phyloP scores from a whole-genome alignment of 352 stramenopile genomes.

The Pythium utonaiense region DNA sequence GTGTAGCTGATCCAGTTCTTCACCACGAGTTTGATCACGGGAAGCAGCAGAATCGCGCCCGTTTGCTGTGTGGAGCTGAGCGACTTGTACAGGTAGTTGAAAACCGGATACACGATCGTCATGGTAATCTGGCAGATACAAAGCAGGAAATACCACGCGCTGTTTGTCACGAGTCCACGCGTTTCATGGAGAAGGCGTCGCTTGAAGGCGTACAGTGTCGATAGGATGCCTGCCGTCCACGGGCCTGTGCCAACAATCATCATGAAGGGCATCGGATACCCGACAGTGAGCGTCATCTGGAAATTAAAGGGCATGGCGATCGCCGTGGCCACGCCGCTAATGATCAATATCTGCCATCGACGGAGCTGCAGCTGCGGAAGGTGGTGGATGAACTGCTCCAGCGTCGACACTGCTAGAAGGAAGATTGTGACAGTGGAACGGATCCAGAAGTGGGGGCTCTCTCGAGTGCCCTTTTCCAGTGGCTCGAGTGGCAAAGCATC shows the following conservation, averaged over 20 bases:
- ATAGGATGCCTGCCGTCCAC: constrained; percentile 23
- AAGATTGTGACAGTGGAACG: neutral
- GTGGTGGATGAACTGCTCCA: constrained; percentile 3
- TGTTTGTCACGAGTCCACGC: neutral
- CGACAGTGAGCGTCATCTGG: constrained; percentile 14
- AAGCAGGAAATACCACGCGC: constrained; percentile 3
- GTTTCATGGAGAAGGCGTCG: neutral
- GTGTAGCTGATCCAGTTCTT: constrained; percentile 37
- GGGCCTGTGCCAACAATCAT: constrained; percentile 28
- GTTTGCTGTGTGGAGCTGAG: constrained; percentile 12
- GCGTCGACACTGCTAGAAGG: neutral
- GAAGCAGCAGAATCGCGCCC: constrained; percentile 22
- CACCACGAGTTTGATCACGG: constrained; percentile 32
- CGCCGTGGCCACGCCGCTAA: neutral
- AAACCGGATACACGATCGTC: constrained; percentile 18
- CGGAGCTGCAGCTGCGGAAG: neutral
- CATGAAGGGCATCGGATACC: constrained; percentile 44
- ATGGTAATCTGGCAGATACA: constrained; percentile 6
- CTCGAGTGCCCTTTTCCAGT: neutral
- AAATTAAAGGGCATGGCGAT: neutral
- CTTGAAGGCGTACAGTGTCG: neutral
- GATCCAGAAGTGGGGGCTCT: neutral
- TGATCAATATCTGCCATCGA: neutral
- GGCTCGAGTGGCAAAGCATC: constrained; percentile 26
- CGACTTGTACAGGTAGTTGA: constrained; percentile 12